Percentiles rank a stretch among this genome's conserved stretches.
phyloP scores from a whole-genome alignment of 2,329 filamentous ascomycete species.

The Thelonectria rubi region DNA sequence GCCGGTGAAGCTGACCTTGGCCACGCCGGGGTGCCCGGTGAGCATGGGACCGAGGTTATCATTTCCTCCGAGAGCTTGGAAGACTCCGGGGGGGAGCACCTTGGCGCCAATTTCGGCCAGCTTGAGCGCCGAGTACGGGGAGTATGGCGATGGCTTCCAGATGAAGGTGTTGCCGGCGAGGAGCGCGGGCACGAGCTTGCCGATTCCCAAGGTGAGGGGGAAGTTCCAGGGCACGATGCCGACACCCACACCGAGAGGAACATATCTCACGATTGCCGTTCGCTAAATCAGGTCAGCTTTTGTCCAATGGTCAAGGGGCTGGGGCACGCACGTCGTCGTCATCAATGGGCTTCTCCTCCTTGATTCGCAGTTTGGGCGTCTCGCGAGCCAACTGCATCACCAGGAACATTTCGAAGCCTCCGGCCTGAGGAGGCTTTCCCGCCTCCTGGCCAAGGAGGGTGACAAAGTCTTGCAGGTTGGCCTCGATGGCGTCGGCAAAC shows the following conservation, averaged over 20 bases:
- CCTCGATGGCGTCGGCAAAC: constrained; percentile 43
- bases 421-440: constrained; percentile 38
- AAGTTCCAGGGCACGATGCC: constrained; percentile 40
- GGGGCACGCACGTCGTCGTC: constrained; percentile 23
- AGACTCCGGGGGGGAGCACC: constrained; percentile 68
- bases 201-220: constrained; percentile 30
- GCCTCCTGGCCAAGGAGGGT: constrained; percentile 37
- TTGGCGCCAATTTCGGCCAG: constrained; percentile 64
- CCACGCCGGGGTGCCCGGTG: constrained; percentile 65
- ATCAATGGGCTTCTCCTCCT: constrained; percentile 33
- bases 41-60: constrained; percentile 68
- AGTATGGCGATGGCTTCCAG: constrained; percentile 65
- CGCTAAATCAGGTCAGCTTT: constrained; percentile 16
- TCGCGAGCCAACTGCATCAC: constrained; percentile 17
- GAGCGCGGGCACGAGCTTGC: constrained; percentile 65
- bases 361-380: constrained; percentile 26
- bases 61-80: constrained; percentile 68
- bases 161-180: constrained; percentile 66
- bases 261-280: constrained; percentile 26
- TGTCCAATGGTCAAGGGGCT: background rate
- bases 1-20: constrained; percentile 71
- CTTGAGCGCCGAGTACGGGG: constrained; percentile 67
- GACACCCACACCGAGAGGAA: constrained; percentile 30
- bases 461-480: constrained; percentile 34
- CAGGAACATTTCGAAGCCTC: constrained; percentile 26